Evolutionary conservation across 257 asterid species (phyloP).

Genomic region (Handroanthus guayacan): DNA sequence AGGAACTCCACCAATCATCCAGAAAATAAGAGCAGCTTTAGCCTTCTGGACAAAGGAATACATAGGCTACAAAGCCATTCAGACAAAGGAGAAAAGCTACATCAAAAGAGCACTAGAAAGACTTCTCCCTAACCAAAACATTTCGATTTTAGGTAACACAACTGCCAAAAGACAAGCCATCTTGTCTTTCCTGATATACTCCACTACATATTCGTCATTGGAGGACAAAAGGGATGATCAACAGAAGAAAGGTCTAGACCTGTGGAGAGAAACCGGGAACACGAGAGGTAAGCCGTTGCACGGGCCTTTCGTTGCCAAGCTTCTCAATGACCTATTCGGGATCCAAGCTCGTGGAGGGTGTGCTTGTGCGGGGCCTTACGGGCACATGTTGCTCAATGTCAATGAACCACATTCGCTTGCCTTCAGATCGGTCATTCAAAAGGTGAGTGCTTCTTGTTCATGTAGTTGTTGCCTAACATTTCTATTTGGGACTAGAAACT

Average conservation of each 20-base stretch:
- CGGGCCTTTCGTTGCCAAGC: conserved; percentile 76
- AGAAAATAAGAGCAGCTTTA: conserved; percentile 67
- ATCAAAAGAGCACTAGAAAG: conserved; percentile 51
- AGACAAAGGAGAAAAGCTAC: conserved; percentile 45
- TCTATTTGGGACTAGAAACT: background rate
- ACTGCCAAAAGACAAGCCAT: no score
- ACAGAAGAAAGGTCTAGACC: conserved; percentile 18
- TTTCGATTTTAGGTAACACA: conserved; percentile 58
- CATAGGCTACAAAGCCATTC: conserved; percentile 53
- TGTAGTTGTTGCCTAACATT: no score
- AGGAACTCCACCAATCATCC: conserved; percentile 73
- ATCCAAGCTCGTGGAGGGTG: conserved; percentile 88
- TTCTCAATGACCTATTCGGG: conserved; percentile 74
- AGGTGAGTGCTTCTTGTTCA: conserved; percentile 42
- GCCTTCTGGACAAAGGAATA: conserved; percentile 72
- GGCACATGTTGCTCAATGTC: conserved; percentile 58
- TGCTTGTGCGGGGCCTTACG: conserved; percentile 86
- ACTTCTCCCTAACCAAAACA: conserved; percentile 49
- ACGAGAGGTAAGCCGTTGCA: conserved; percentile 56
- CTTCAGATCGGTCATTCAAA: conserved; percentile 47
- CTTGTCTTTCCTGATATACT: conserved; percentile 60
- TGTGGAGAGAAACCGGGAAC: conserved; percentile 42
- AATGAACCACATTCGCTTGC: conserved; percentile 48
- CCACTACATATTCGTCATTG: conserved; percentile 41
- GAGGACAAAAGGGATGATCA: background rate